These are phyloP conservation scores for Ramaria rubella DNA, from an alignment of 768 basidiomycete genomes.

Conservation along the genomic window DNA sequence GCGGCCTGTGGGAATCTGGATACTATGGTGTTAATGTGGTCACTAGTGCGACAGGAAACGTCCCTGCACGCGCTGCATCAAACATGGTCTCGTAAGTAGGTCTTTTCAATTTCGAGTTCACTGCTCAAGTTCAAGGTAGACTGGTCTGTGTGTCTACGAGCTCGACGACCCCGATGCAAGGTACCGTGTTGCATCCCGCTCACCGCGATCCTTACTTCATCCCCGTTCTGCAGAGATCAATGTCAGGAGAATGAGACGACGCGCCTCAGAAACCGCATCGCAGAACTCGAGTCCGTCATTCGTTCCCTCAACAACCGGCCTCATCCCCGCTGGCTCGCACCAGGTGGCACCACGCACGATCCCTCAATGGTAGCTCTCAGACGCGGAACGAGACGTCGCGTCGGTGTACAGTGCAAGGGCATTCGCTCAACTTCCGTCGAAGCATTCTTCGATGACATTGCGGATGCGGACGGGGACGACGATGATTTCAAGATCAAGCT, in stretches of 20 bases:
- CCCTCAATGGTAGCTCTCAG: conserved; percentile 5
- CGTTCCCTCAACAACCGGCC: conserved; percentile 83
- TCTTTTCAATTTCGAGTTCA: conserved; percentile 9
- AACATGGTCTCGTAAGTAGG: conserved; percentile 65
- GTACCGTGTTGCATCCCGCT: conserved; percentile 38
- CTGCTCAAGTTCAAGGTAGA: conserved; percentile 37
- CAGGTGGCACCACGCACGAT: conserved; percentile 13
- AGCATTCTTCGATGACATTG: conserved; percentile 1
- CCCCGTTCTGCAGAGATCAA: conserved; percentile 54
- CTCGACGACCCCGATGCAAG: conserved; percentile 82
- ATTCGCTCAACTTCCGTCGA: not conserved
- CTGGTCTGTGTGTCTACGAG: conserved; percentile 92
- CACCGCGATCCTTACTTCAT: conserved; percentile 4
- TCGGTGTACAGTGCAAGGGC: not conserved
- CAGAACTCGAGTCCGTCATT: conserved; percentile 88
- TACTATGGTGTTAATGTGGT: no score
- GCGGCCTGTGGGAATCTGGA: not conserved
- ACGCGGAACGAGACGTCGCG: conserved; percentile 17
- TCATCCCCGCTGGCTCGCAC: conserved; percentile 75
- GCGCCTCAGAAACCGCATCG: conserved; percentile 78
- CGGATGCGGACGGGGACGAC: not conserved
- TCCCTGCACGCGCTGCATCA: conserved; percentile 86
- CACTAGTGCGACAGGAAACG: conserved; percentile 83
- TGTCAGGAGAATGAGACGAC: conserved; percentile 79
- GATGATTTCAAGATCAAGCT: not conserved